Conservation (phyloP, 2,329 filamentous ascomycete species). For the Sporothrix brunneoviolacea region DNA sequence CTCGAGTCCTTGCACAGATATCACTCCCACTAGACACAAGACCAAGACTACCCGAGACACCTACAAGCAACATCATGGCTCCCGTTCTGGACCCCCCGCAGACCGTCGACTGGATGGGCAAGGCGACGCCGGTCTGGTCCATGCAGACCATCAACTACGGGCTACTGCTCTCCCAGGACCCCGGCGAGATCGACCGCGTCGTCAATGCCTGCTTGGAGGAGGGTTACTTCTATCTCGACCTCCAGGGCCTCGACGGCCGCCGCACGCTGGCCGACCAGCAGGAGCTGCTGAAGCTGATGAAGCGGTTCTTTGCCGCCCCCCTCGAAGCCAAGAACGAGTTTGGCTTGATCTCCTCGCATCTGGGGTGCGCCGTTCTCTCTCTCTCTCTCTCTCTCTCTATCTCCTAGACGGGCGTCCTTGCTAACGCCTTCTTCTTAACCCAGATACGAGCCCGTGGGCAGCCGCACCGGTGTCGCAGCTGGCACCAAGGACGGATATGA, state of each 20-base stretch:
- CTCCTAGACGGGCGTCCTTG: too few relatives aligned
- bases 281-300: slow-evolving; percentile 47
- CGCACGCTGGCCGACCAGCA: slow-evolving; percentile 46
- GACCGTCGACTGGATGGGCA: slow-evolving; percentile 44
- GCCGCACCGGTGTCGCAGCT: slow-evolving; percentile 39
- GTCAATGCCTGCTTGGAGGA: slow-evolving; percentile 42
- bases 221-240: slow-evolving; percentile 51
- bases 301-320: slow-evolving; percentile 47
- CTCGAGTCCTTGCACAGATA: too few relatives aligned
- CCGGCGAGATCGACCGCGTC: slow-evolving; percentile 45
- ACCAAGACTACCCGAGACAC: neutral
- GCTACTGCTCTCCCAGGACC: slow-evolving; percentile 46
- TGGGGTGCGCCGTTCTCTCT: too few relatives aligned
- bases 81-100: slow-evolving; percentile 29
- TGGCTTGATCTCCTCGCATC: slow-evolving; percentile 46
- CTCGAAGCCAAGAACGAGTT: slow-evolving; percentile 51
- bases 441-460: slow-evolving; percentile 44
- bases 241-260: slow-evolving; percentile 46
- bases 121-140: slow-evolving; percentile 42
- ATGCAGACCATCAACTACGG: slow-evolving; percentile 48
- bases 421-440: too few relatives aligned
- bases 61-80: neutral
- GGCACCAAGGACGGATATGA: slow-evolving; percentile 47
- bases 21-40: too few relatives aligned
- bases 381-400: too few relatives aligned